Conservation (phyloP, 2,329 filamentous ascomycete genomes). For the Trichoderma polysporum region DNA sequence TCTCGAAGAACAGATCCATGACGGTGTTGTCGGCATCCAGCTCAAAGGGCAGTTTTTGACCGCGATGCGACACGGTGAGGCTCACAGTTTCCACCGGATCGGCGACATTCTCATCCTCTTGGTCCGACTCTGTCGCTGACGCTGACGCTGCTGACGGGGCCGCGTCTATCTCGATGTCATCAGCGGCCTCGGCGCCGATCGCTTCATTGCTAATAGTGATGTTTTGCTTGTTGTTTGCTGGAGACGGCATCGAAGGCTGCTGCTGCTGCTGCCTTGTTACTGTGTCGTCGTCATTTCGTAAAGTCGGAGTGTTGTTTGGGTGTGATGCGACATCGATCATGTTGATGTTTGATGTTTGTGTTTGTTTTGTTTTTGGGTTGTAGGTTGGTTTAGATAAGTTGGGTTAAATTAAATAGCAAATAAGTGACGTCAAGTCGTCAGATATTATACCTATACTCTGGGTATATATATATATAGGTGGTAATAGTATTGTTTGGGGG, state of each 20-base stretch:
- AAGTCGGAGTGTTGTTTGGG: not conserved
- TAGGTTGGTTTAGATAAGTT: not conserved
- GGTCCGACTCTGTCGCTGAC: not conserved
- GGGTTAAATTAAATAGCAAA: not conserved
- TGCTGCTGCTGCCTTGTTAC: not conserved
- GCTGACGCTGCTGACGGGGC: conserved; percentile 1
- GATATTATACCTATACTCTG: not conserved
- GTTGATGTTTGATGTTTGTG: not conserved
- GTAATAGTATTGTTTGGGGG: not conserved
- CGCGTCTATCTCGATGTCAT: not conserved
- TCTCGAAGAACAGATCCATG: conserved; percentile 58
- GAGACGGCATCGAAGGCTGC: not conserved
- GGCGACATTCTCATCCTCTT: not conserved
- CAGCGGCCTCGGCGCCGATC: not conserved
- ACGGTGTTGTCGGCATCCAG: conserved; percentile 45
- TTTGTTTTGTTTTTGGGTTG: not conserved
- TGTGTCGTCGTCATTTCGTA: not conserved
- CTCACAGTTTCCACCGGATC: not conserved
- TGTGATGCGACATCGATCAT: conserved; percentile 13
- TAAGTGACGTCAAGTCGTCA: conserved; percentile 1
- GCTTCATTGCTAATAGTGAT: not conserved
- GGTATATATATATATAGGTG: not conserved
- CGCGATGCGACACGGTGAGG: conserved; percentile 14
- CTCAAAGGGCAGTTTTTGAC: conserved; percentile 13
- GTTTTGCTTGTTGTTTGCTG: not conserved